Conservation (phyloP, 345 rosid genomes). For the Iberis pinnata region DNA sequence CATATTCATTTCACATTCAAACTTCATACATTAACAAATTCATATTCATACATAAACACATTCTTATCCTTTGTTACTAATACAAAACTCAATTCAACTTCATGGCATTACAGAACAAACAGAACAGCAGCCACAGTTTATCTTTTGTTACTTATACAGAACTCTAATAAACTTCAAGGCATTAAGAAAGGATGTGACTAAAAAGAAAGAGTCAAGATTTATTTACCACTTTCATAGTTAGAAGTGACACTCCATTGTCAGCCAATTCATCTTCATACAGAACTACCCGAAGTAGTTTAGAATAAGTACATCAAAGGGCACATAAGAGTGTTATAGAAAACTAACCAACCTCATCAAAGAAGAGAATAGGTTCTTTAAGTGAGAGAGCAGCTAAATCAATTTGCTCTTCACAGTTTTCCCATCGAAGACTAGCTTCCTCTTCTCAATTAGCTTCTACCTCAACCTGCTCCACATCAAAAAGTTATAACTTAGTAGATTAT, state of each 20-base stretch:
- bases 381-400: slow-evolving; percentile 71
- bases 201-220: slow-evolving; percentile 12
- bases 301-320: slow-evolving; percentile 17
- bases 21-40: too few species aligned
- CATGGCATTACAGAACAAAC: slow-evolving; percentile 25
- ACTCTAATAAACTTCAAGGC: not conserved
- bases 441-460: slow-evolving; percentile 15
- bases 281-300: slow-evolving; percentile 50
- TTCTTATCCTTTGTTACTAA: too few species aligned
- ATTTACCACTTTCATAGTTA: slow-evolving; percentile 89
- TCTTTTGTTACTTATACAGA: slow-evolving; percentile 5
- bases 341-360: slow-evolving; percentile 72
- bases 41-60: too few species aligned
- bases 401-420: slow-evolving; percentile 77
- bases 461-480: slow-evolving; percentile 13
- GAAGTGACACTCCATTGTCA: slow-evolving; percentile 86
- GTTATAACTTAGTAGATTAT: not conserved
- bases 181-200: slow-evolving; percentile 3
- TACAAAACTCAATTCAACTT: too few species aligned
- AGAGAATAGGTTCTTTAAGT: slow-evolving; percentile 88
- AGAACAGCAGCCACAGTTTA: slow-evolving; percentile 10
- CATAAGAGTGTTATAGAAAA: slow-evolving; percentile 3
- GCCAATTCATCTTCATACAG: slow-evolving; percentile 96
- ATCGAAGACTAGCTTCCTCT: slow-evolving; percentile 35
- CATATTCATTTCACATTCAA: too few species aligned